These are phyloP conservation scores for Ichthyophthirius multifiliis DNA, from an alignment of 169 alveolate species.

Conservation along the genomic window DNA sequence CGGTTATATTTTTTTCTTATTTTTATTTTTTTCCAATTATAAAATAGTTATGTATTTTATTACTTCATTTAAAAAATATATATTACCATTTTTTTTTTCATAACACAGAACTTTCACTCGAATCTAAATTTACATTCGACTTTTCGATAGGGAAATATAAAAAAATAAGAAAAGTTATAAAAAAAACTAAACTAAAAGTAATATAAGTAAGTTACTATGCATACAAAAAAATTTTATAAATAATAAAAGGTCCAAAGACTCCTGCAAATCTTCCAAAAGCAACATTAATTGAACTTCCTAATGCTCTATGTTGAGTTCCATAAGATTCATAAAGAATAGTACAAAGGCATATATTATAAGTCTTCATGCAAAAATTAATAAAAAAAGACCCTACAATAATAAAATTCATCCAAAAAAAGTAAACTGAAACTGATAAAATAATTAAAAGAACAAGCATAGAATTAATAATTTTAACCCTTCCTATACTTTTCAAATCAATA, in stretches of 20 bases:
- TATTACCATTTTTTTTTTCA: too few relatives aligned
- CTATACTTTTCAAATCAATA: slow-evolving; percentile 7
- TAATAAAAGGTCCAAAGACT: slow-evolving; percentile 7
- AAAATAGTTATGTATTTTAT: too few relatives aligned
- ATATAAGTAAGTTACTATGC: slow-evolving; percentile 18
- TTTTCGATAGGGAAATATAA: slow-evolving; percentile 18
- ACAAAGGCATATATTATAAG: not conserved
- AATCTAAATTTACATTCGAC: too few relatives aligned
- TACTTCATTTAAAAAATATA: too few relatives aligned
- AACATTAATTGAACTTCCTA: slow-evolving; percentile 13
- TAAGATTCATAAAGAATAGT: slow-evolving; percentile 31
- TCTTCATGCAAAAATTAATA: too few relatives aligned
- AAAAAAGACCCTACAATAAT: slow-evolving; percentile 5
- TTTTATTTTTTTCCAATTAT: too few relatives aligned
- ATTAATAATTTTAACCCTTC: not conserved
- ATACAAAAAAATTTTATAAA: slow-evolving; percentile 6
- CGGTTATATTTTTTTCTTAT: too few relatives aligned
- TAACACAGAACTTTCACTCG: too few relatives aligned
- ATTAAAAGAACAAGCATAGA: not conserved
- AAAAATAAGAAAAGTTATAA: not conserved
- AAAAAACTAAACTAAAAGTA: not conserved
- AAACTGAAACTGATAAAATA: too few relatives aligned
- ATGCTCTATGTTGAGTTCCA: slow-evolving; percentile 22
- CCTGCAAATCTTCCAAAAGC: slow-evolving; percentile 29
- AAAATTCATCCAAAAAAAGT: slow-evolving; percentile 1